Evolutionary conservation across 352 stramenopile genomes (phyloP), one percentile per base, ranked within the genome.

Genomic region (Labyrinthula sp.): DNA sequence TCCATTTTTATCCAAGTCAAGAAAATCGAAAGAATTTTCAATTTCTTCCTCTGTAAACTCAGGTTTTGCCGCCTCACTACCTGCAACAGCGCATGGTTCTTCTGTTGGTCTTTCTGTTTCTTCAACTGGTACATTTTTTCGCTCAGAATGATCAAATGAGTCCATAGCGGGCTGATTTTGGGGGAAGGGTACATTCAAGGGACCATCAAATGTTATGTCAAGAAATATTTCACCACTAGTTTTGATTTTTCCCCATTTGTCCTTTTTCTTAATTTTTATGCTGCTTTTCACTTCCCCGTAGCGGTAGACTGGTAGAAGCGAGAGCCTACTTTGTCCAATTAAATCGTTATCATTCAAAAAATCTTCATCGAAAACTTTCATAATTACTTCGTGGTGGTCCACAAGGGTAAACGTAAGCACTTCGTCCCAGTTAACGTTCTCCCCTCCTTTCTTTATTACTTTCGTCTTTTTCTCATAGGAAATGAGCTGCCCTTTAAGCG

Each of bases 21-120:
- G 63, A 34, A 89, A 88, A 26, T 68, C 54, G 47, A 93, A 92
- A 0, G 78, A 77, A 1, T 66, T 63, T 7, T 79, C 50, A 33
- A 93, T 88, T 38, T 92, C 80, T 29, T 84, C 73, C 45, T 93
- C 80, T 0, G 67, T 77, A 48, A 90, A 93, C 45, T 81, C 72
- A 28, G 30, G 4, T 18, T 25, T 20, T 31, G 35, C 26, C 15
- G 18, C 18, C 34, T 25, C 5, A 21, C 34, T 14, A n/a, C 14
- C 8, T n/a, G 12, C 28, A 33, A 33, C 18, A 58, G n/a, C n/a
- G n/a, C n/a, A n/a, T n/a, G n/a, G n/a, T n/a, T 49, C 22, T 25
- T 27, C 24, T 57, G 35, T 38, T 57, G 34, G 10, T 9, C 31
- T 7, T 59, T 61, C 28, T 47, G 45, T 36, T 40, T 49, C 25